Conservation (phyloP, 1,284 basidiomycete species). For the Phlebopus sp. region DNA sequence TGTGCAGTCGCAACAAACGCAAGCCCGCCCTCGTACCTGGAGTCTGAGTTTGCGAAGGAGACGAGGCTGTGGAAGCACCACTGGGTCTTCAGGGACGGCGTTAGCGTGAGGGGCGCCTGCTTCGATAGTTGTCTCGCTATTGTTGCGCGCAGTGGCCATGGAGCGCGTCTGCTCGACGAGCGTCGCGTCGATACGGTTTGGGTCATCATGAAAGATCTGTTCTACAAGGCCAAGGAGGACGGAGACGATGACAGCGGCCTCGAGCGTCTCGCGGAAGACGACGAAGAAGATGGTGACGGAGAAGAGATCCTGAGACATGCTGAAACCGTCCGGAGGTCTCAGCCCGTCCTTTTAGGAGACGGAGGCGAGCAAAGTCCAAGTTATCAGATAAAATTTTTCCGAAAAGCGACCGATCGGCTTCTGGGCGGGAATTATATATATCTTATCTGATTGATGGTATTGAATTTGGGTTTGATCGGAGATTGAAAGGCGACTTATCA, state of each 20-base stretch:
- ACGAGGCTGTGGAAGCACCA: slow-evolving; percentile 23
- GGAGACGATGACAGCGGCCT: slow-evolving; percentile 86
- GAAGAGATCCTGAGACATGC: slow-evolving; percentile 54
- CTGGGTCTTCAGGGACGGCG: slow-evolving; percentile 26
- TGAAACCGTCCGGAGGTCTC: neutral
- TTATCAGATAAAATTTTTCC: slow-evolving; percentile 12
- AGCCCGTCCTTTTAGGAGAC: neutral
- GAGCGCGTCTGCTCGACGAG: slow-evolving; percentile 14
- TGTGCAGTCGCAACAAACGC: neutral
- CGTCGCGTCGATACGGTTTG: slow-evolving; percentile 18
- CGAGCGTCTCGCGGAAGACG: slow-evolving; percentile 85
- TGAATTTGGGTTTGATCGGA: neutral
- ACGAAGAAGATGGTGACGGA: slow-evolving; percentile 86
- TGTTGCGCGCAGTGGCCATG: slow-evolving; percentile 10
- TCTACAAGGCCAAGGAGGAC: slow-evolving; percentile 84
- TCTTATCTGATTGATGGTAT: neutral
- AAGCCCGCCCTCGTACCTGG: slow-evolving; percentile 41
- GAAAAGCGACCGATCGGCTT: neutral
- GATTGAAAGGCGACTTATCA: slow-evolving; percentile 1
- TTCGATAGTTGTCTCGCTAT: neutral
- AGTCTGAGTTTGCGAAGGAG: slow-evolving; percentile 62
- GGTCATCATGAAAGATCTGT: slow-evolving; percentile 61
- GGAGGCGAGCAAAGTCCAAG: neutral
- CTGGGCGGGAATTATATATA: neutral
- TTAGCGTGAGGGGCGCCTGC: neutral